phyloP scores from a whole-genome alignment of 257 asterid genomes.

The Osmanthus fragrans region DNA sequence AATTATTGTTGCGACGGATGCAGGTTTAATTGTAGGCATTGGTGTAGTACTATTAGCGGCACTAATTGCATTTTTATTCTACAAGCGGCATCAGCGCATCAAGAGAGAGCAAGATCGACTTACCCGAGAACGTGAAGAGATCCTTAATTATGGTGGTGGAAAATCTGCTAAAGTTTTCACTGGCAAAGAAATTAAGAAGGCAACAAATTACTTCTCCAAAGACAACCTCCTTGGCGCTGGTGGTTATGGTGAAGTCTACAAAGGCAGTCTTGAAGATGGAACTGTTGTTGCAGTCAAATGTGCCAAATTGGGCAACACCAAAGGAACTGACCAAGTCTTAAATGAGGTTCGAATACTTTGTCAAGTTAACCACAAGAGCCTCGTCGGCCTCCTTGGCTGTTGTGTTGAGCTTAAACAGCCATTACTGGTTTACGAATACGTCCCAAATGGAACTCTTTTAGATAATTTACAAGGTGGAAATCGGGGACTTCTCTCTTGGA shows the following conservation, averaged over 20 bases:
- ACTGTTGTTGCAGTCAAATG: slow-evolving; percentile 80
- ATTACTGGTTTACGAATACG: slow-evolving; percentile 74
- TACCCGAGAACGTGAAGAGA: slow-evolving; percentile 68
- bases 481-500: slow-evolving; percentile 51
- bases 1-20: background rate
- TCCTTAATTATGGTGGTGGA: slow-evolving; percentile 76
- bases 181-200: slow-evolving; percentile 76
- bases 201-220: slow-evolving; percentile 69
- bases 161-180: slow-evolving; percentile 63
- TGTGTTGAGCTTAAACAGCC: slow-evolving; percentile 95
- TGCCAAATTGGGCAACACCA: slow-evolving; percentile 82
- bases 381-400: slow-evolving; percentile 82
- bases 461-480: slow-evolving; percentile 52
- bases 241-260: slow-evolving; percentile 87
- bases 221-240: slow-evolving; percentile 90
- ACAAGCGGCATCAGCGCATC: slow-evolving; percentile 58
- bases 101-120: slow-evolving; percentile 61
- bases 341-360: slow-evolving; percentile 90
- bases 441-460: slow-evolving; percentile 59
- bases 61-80: slow-evolving; percentile 39
- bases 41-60: slow-evolving; percentile 51
- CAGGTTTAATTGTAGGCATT: slow-evolving; percentile 67
- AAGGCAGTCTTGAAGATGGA: slow-evolving; percentile 70
- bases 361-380: slow-evolving; percentile 84
- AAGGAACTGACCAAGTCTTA: slow-evolving; percentile 83